A percentile compares a stretch with the other conserved stretches of the same genome.
phyloP scores from a whole-genome alignment of 1,284 basidiomycete species.

The Papiliotrema terrestris region DNA sequence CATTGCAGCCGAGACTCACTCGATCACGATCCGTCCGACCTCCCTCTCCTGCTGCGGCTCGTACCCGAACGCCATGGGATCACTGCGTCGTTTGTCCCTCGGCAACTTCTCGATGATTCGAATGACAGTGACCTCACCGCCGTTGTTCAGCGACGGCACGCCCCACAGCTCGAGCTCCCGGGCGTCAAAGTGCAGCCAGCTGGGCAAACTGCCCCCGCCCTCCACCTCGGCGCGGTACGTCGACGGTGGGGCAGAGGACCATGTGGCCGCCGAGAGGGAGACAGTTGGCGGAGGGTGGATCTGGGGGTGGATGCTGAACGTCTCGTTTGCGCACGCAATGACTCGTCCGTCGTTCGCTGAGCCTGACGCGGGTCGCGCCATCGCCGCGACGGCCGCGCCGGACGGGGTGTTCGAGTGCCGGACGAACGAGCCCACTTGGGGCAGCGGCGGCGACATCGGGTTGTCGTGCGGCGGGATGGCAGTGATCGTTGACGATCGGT shows the following conservation, averaged over 20 bases:
- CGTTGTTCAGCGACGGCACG: conserved; percentile 30
- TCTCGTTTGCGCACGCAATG: conserved; percentile 40
- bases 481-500: conserved; percentile 31
- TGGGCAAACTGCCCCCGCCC: conserved; percentile 31
- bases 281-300: conserved; percentile 45
- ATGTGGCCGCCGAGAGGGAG: conserved; percentile 42
- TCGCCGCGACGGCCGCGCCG: background rate
- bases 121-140: conserved; percentile 29
- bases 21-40: conserved; percentile 38
- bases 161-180: conserved; percentile 46
- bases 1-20: conserved; percentile 26
- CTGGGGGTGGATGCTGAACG: conserved; percentile 45
- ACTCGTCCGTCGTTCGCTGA: conserved; percentile 32
- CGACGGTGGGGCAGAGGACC: conserved; percentile 42
- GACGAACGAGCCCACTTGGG: conserved; percentile 38
- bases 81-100: conserved; percentile 33
- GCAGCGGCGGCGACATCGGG: conserved; percentile 41
- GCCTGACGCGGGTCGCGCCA: conserved; percentile 3
- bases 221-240: conserved; percentile 41
- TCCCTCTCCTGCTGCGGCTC: conserved; percentile 38
- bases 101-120: conserved; percentile 40
- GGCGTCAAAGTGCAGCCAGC: conserved; percentile 47
- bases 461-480: conserved; percentile 26
- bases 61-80: conserved; percentile 39
- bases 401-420: conserved; percentile 15